Percentiles rank a stretch among this genome's conserved stretches.
These are phyloP conservation scores for Taxillus chinensis DNA, from an alignment of 164 flowering plant species.

Conservation along the genomic window DNA sequence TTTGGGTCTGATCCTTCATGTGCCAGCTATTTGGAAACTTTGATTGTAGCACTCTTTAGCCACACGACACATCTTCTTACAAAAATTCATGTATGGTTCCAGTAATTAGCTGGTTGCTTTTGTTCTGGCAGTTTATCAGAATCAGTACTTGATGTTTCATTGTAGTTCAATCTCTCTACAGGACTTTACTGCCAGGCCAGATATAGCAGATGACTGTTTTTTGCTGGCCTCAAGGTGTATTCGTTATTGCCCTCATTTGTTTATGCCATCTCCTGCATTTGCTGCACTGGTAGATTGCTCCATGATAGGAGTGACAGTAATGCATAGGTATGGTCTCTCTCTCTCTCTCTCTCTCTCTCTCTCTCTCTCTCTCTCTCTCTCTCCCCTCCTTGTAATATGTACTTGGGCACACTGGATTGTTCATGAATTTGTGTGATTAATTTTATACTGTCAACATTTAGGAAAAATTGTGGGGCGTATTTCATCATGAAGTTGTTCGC, in stretches of 20 bases:
- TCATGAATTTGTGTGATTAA: no score
- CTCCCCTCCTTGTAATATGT: background rate
- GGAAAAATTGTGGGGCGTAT: no score
- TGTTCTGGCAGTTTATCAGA: background rate
- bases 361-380: constrained; percentile 10
- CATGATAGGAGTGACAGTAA: constrained; percentile 84
- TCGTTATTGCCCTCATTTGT: constrained; percentile 88
- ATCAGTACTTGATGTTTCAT: background rate
- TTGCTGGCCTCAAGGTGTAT: constrained; percentile 94
- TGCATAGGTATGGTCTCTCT: constrained; percentile 61
- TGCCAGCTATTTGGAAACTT: constrained; percentile 58
- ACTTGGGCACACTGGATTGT: no score
- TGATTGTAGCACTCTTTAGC: constrained; percentile 80
- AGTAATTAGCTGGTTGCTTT: constrained; percentile 1
- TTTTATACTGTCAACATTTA: no score
- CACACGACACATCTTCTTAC: constrained; percentile 75
- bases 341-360: constrained; percentile 12
- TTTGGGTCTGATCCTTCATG: constrained; percentile 97
- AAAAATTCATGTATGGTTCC: constrained; percentile 47
- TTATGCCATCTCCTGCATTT: constrained; percentile 75
- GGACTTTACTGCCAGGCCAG: constrained; percentile 94
- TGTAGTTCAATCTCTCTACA: constrained; percentile 16
- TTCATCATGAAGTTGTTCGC: no score
- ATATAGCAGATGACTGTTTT: constrained; percentile 96
- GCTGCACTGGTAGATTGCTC: constrained; percentile 79